Evolutionary conservation across 1,284 basidiomycete species (phyloP).

Genomic region (Boletus semigastroideus): DNA sequence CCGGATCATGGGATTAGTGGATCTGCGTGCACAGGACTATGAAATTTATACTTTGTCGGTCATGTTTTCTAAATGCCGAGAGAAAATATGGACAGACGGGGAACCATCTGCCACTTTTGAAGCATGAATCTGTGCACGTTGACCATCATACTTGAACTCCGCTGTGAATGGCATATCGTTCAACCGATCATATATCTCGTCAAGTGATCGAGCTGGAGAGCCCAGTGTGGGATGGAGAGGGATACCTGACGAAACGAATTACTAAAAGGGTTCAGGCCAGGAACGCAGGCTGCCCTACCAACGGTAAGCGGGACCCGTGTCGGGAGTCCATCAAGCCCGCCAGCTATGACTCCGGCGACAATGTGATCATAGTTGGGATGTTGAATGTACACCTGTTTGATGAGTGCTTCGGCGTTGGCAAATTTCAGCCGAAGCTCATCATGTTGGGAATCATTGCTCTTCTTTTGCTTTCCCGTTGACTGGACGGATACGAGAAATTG

Average conservation of each 20-base stretch:
- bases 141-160: conserved; percentile 87
- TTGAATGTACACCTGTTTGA: conserved; percentile 80
- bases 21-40: conserved; percentile 5
- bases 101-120: conserved; percentile 42
- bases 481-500: conserved; percentile 41
- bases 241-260: conserved; percentile 47
- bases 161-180: conserved; percentile 69
- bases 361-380: conserved; percentile 90
- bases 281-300: conserved; percentile 53
- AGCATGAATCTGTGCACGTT: conserved; percentile 84
- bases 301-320: conserved; percentile 73
- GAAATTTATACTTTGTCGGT: conserved; percentile 65
- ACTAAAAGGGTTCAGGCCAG: conserved; percentile 6
- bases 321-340: conserved; percentile 60
- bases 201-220: conserved; percentile 82
- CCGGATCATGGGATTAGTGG: conserved; percentile 21
- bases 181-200: conserved; percentile 78
- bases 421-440: conserved; percentile 50
- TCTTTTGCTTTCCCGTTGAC: conserved; percentile 43
- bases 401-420: conserved; percentile 56
- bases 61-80: conserved; percentile 91
- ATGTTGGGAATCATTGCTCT: conserved; percentile 42
- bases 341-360: conserved; percentile 60
- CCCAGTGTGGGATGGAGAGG: conserved; percentile 75
- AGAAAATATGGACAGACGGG: conserved; percentile 73